Conservation (phyloP, 345 rosid species). For the Citrus trifoliata region DNA sequence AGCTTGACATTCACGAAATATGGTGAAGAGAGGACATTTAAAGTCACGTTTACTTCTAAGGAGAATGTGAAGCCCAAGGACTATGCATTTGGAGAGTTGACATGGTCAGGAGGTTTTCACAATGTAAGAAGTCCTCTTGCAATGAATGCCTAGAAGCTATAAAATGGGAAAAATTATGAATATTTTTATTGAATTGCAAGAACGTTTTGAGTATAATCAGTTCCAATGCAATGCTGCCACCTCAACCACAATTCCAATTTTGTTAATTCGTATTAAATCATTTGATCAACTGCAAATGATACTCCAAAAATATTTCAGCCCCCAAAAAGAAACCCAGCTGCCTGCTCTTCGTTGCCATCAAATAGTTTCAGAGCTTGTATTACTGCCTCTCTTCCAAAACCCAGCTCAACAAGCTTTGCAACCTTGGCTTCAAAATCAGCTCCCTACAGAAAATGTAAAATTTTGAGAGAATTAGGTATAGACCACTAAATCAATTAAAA, state of each 20-base stretch:
- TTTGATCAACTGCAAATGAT: neutral
- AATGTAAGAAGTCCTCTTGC: neutral
- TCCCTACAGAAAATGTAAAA: slow-evolving; percentile 37
- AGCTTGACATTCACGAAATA: neutral
- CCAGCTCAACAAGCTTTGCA: slow-evolving; percentile 84
- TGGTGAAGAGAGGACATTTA: neutral
- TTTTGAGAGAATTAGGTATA: neutral
- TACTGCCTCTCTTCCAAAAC: slow-evolving; percentile 78
- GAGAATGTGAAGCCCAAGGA: neutral
- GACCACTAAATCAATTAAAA: neutral
- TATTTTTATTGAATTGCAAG: slow-evolving; percentile 10
- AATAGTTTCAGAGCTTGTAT: slow-evolving; percentile 82
- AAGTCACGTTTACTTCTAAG: neutral
- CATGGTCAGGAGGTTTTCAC: neutral
- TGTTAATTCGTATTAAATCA: neutral
- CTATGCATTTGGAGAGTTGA: neutral
- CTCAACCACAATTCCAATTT: neutral
- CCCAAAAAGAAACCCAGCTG: slow-evolving; percentile 92
- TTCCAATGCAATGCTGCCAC: neutral
- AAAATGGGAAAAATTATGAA: neutral
- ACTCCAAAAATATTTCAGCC: slow-evolving; percentile 38
- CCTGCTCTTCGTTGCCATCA: slow-evolving; percentile 91
- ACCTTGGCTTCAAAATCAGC: slow-evolving; percentile 89
- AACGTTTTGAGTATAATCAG: neutral
- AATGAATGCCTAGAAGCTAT: neutral